Percentiles rank a stretch among this genome's conserved stretches.
Conservation (phyloP, 257 asterid genomes). For the Cynanchum wilfordii region DNA sequence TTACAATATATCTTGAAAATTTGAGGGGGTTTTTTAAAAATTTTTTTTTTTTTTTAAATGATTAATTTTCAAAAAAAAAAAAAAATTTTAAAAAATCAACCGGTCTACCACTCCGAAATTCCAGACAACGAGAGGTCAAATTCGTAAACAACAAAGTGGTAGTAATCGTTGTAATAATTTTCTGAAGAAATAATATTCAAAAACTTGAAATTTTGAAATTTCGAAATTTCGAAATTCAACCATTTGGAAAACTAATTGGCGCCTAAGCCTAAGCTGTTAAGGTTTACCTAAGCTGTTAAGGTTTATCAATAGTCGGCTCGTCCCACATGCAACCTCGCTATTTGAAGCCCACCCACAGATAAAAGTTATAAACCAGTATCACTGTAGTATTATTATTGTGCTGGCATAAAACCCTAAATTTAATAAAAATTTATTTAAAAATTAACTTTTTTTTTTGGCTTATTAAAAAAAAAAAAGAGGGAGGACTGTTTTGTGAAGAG, state of each 20-base stretch:
- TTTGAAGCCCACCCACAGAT: constrained; percentile 26
- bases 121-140: not conserved
- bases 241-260: not conserved
- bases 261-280: not conserved
- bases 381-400: no score
- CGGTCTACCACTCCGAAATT: not conserved
- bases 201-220: constrained; percentile 15
- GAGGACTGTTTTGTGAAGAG: no score
- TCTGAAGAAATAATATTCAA: not conserved
- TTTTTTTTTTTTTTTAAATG: no score
- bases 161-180: no score
- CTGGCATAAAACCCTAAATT: no score
- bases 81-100: not conserved
- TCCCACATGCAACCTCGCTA: constrained; percentile 32
- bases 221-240: constrained; percentile 18
- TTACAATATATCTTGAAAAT: no score
- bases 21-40: no score
- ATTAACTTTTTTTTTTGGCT: no score
- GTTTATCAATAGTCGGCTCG: constrained; percentile 17
- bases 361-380: no score
- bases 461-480: no score
- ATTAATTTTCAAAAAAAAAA: no score
- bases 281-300: not conserved
- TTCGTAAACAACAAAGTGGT: not conserved
- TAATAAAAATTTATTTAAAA: no score